Base-by-base conservation (phyloP, 2,329 filamentous ascomycete genomes). In the Apiospora phragmitis region DNA sequence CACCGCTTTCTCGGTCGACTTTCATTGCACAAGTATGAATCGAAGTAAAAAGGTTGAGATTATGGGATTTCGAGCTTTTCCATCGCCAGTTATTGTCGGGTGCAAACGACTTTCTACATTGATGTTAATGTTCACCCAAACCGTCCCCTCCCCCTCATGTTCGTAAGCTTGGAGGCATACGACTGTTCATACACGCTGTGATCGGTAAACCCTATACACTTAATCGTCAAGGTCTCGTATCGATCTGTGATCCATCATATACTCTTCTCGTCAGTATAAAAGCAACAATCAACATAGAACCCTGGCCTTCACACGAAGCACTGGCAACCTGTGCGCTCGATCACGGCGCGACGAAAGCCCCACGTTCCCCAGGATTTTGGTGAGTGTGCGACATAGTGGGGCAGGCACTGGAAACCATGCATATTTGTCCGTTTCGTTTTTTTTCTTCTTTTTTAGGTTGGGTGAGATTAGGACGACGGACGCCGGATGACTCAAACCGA, bases 311-410 rank as follows among this genome's bases (percentile, higher is more conserved):
- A 26, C 14, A 26, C 26, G 24, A 29, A 59, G 51, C 26, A 18
- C 29, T 32, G 29, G 26, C 4, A 26, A 24, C n/a, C 45, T 24
- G 29, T 16, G 26, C n/a, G 29, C 29, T 59, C 51, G 16, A 59
- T 8, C 16, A 35, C 18, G 16, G 11, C 51, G 16, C 21, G 32
- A 38, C 5, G 2, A n/a, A 38, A 38, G 55, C 55, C 55, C 55
- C 55, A 62, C 55, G 55, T 62, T 62, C 55, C 55, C 55, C 55
- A 38, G 55, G 55, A 62, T 62, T 32, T 62, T 38, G 32, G 32
- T 35, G 32, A 38, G 55, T 38, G 32, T 32, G 55, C 55, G 9
- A 38, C 21, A 38, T 62, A 38, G 55, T 21, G 32, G 55, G 55
- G 55, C 32, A n/a, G 55, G 55, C 32, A n/a, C 18, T 59, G 51